Percentiles rank a stretch among this genome's conserved stretches.
phyloP scores from a whole-genome alignment of 352 stramenopile species.

The Globisporangium perplexum region DNA sequence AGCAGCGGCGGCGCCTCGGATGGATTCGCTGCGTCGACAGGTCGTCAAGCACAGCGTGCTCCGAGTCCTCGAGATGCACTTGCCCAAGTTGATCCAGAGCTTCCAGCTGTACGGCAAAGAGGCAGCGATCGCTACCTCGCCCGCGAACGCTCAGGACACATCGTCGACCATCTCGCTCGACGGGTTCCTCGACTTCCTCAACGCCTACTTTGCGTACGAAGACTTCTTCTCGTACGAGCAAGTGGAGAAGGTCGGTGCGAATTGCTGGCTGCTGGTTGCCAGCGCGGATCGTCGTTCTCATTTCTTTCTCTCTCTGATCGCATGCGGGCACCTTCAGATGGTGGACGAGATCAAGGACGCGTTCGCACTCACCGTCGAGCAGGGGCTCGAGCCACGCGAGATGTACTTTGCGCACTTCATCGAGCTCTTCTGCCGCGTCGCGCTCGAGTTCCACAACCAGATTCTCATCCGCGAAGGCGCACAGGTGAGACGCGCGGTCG shows the following conservation, averaged over 20 bases:
- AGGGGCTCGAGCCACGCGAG: slow-evolving; percentile 2
- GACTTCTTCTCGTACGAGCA: slow-evolving; percentile 56
- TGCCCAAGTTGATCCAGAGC: slow-evolving; percentile 38
- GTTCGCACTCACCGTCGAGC: slow-evolving; percentile 5
- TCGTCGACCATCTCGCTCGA: slow-evolving; percentile 46
- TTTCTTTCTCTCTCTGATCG: too few species aligned
- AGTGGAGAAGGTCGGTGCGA: slow-evolving; percentile 22
- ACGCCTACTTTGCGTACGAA: slow-evolving; percentile 75
- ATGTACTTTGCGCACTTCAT: slow-evolving; percentile 60
- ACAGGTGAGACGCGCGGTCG: slow-evolving; percentile 42
- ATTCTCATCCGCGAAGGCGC: slow-evolving; percentile 39
- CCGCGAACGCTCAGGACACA: slow-evolving; percentile 13
- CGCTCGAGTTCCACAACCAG: slow-evolving; percentile 41
- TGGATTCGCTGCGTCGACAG: slow-evolving; percentile 45
- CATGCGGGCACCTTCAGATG: slow-evolving; percentile 6
- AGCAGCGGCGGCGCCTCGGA: slow-evolving; percentile 1
- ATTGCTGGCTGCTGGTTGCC: slow-evolving; percentile 9
- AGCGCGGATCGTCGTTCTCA: slow-evolving; percentile 5
- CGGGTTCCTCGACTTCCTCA: slow-evolving; percentile 73
- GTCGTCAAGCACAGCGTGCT: slow-evolving; percentile 39
- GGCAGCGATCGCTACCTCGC: slow-evolving; percentile 13
- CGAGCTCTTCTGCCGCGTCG: slow-evolving; percentile 58
- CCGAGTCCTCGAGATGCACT: slow-evolving; percentile 41
- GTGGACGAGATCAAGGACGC: slow-evolving; percentile 12
- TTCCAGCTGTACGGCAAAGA: slow-evolving; percentile 54